phyloP scores from a whole-genome alignment of 139 green algal genomes.

The Desmodesmus armatus region DNA sequence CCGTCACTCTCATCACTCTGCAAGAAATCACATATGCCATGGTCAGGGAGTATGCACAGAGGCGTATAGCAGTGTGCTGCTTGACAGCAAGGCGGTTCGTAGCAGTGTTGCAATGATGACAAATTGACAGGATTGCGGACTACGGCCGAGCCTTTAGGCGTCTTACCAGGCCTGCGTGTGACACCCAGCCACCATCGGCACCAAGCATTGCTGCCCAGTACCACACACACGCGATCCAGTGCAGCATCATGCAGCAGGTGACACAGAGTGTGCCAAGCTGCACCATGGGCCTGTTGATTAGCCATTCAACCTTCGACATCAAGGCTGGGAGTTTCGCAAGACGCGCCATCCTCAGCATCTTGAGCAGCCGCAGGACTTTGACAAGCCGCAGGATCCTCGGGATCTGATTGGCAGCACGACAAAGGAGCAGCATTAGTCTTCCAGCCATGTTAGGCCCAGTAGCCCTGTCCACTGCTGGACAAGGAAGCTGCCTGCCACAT shows the following conservation, averaged over 20 bases:
- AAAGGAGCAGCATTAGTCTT: not conserved
- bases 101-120: no score
- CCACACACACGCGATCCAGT: slow-evolving; percentile 70
- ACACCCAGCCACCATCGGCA: slow-evolving; percentile 23
- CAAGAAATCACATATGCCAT: no score
- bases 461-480: not conserved
- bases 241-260: slow-evolving; percentile 53
- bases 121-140: no score
- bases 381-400: slow-evolving; percentile 29
- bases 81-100: no score
- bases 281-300: slow-evolving; percentile 39
- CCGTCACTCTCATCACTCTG: not conserved
- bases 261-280: slow-evolving; percentile 51
- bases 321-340: slow-evolving; percentile 50
- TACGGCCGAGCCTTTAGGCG: no score
- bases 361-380: slow-evolving; percentile 58
- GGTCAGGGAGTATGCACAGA: no score
- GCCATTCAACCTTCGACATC: slow-evolving; percentile 48
- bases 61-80: no score
- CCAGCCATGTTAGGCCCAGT: not conserved
- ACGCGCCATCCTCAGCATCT: slow-evolving; percentile 56
- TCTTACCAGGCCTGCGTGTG: not conserved
- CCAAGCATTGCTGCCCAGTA: slow-evolving; percentile 45
- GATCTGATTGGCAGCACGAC: slow-evolving; percentile 18
- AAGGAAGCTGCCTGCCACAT: not conserved